phyloP scores from a whole-genome alignment of 2,329 filamentous ascomycete species.

The Stenocarpella maydis region DNA sequence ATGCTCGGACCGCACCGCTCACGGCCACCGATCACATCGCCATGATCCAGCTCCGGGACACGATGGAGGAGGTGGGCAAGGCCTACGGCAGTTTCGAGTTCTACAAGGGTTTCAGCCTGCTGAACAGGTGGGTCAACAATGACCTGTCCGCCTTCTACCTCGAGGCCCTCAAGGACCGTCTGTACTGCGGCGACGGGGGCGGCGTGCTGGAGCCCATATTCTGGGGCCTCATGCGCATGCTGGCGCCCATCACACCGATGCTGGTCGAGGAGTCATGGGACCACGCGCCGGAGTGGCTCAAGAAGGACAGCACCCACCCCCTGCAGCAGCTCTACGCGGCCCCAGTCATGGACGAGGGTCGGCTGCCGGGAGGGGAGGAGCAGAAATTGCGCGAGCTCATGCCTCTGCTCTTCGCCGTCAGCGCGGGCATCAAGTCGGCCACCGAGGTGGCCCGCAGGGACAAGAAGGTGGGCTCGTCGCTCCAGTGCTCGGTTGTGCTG shows the following conservation, averaged over 20 bases:
- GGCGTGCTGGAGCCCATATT: conserved; percentile 74
- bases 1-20: conserved; percentile 58
- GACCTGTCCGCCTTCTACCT: conserved; percentile 95
- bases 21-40: conserved; percentile 77
- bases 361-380: conserved; percentile 51
- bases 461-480: conserved; percentile 80
- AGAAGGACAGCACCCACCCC: conserved; percentile 52
- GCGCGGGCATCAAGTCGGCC: conserved; percentile 75
- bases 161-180: conserved; percentile 87
- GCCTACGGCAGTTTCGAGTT: conserved; percentile 81
- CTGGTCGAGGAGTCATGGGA: conserved; percentile 91
- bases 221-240: conserved; percentile 76
- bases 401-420: conserved; percentile 60
- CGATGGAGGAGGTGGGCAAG: conserved; percentile 69
- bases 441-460: conserved; percentile 76
- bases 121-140: conserved; percentile 83
- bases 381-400: conserved; percentile 52
- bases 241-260: conserved; percentile 82
- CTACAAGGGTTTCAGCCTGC: conserved; percentile 74
- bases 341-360: conserved; percentile 51
- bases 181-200: conserved; percentile 82
- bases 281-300: conserved; percentile 73
- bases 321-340: conserved; percentile 56
- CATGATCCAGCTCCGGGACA: conserved; percentile 74
- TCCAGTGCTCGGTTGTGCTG: conserved; percentile 78